Evolutionary conservation across 805 yeast genomes (phyloP).

Genomic region (Candida germanica): DNA sequence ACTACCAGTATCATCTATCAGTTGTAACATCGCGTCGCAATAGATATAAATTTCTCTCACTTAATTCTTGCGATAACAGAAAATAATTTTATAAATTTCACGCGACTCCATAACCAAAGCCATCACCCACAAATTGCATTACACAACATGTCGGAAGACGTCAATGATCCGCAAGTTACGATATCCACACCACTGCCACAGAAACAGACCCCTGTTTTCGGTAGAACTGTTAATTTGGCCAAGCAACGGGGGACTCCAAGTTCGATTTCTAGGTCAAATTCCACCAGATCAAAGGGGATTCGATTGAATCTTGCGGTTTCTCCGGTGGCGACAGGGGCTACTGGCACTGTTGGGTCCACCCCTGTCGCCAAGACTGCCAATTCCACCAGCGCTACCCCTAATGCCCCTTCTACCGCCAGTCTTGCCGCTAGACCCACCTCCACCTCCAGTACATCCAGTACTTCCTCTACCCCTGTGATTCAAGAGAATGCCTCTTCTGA

Average conservation of each 20-base stretch:
- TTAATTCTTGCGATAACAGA: no score
- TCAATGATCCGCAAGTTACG: neutral
- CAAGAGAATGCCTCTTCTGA: no score
- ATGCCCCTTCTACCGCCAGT: neutral
- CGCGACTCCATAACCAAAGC: no score
- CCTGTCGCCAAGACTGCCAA: conserved; percentile 3
- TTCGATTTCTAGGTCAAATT: conserved; percentile 5
- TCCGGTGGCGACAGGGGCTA: conserved; percentile 19
- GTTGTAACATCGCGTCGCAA: conserved; percentile 6
- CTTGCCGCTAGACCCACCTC: neutral
- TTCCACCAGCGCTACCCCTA: conserved; percentile 5
- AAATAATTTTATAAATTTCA: no score
- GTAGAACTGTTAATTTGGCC: neutral
- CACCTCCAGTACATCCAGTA: conserved; percentile 1
- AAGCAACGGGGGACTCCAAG: conserved; percentile 1
- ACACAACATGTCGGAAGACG: no score
- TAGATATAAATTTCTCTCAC: no score
- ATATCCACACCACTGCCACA: neutral
- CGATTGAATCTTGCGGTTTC: conserved; percentile 31
- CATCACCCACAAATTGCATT: no score
- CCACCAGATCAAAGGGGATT: conserved; percentile 27
- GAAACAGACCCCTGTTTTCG: neutral
- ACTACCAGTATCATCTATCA: conserved; percentile 8
- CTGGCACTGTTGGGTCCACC: no score
- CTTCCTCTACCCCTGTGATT: no score